Conservation (phyloP, 2,329 filamentous ascomycete genomes). For the Pseudocercospora eumusae region DNA sequence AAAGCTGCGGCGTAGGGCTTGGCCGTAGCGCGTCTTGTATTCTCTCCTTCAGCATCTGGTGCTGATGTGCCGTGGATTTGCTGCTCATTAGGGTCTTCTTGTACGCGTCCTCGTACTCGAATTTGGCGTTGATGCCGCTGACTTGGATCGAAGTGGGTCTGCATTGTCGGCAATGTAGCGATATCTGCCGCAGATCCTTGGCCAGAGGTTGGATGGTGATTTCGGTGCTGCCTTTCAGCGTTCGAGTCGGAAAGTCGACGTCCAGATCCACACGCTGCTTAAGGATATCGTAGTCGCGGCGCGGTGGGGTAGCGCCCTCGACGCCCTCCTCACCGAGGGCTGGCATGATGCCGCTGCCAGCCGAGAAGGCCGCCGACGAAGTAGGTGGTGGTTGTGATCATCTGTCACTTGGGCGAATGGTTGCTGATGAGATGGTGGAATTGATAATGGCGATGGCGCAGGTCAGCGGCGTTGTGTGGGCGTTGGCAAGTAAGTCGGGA, state of each 20-base stretch:
- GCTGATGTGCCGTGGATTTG: conserved; percentile 66
- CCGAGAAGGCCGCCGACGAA: conserved; percentile 4
- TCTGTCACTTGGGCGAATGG: background rate
- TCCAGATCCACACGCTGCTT: conserved; percentile 89
- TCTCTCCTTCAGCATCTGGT: conserved; percentile 73
- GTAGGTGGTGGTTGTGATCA: background rate
- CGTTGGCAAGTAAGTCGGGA: background rate
- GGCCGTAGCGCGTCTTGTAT: conserved; percentile 60
- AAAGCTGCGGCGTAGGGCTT: conserved; percentile 58
- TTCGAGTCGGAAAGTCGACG: conserved; percentile 76
- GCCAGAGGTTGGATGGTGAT: conserved; percentile 72
- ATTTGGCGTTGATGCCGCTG: conserved; percentile 45
- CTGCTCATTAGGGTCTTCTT: conserved; percentile 63
- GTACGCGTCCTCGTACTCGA: conserved; percentile 64
- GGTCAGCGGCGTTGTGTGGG: background rate
- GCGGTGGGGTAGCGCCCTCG: conserved; percentile 25
- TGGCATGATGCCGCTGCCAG: conserved; percentile 33
- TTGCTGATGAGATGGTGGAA: background rate
- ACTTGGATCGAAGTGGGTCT: conserved; percentile 55
- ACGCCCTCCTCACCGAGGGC: conserved; percentile 30
- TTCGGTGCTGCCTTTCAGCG: conserved; percentile 75
- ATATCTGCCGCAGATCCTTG: conserved; percentile 56
- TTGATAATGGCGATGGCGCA: background rate
- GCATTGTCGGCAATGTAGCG: conserved; percentile 65
- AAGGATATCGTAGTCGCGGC: conserved; percentile 60